These are phyloP conservation scores for Diplodia scrobiculata DNA, from an alignment of 2,329 filamentous ascomycete genomes.

Conservation along the genomic window DNA sequence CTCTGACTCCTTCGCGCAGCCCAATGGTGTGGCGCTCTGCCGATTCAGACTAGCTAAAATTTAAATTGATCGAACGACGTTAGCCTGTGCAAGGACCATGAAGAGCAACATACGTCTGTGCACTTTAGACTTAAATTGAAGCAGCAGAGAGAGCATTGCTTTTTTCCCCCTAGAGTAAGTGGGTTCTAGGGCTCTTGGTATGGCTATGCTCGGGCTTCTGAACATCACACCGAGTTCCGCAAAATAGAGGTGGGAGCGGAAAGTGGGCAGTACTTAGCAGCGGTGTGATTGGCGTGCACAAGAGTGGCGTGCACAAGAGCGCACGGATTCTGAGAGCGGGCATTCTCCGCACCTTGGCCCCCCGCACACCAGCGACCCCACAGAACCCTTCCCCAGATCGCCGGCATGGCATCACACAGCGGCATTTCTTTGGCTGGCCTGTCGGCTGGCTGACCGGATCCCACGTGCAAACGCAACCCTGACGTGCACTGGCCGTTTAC, in stretches of 20 bases:
- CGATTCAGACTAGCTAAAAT: background rate
- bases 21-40: background rate
- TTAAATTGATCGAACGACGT: background rate
- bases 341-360: constrained; percentile 6
- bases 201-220: background rate
- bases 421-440: background rate
- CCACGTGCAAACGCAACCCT: background rate
- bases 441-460: background rate
- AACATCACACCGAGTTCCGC: background rate
- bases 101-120: background rate
- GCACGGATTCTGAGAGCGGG: constrained; percentile 14
- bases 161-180: background rate
- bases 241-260: background rate
- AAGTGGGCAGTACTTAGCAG: background rate
- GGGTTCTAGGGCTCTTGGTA: background rate
- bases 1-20: constrained; percentile 9
- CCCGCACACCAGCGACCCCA: constrained; percentile 20
- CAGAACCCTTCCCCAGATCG: constrained; percentile 23
- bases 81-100: background rate
- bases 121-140: background rate
- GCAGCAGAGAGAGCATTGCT: background rate
- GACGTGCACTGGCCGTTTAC: background rate
- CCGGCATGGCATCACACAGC: background rate
- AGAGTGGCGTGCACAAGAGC: background rate
- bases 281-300: background rate